These are phyloP conservation scores for Echinosophora koreensis DNA, from an alignment of 306 rosid genomes.

Conservation along the genomic window DNA sequence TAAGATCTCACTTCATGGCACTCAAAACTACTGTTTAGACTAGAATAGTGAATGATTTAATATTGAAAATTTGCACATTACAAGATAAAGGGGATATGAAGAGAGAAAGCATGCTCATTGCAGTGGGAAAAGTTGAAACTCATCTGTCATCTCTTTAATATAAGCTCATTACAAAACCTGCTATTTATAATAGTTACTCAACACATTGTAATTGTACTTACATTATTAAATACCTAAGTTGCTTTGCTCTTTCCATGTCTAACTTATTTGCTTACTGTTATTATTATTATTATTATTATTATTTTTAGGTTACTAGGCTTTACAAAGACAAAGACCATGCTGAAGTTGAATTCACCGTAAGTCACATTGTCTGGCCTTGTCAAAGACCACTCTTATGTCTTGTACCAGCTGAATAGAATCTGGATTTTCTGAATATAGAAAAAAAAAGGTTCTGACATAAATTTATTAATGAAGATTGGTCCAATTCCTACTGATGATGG, in stretches of 20 bases:
- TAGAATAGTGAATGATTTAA: conserved; percentile 3
- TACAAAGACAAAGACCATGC: conserved; percentile 90
- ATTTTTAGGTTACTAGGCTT: conserved; percentile 76
- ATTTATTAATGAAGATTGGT: conserved; percentile 74
- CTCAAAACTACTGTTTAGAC: not conserved
- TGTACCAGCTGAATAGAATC: not conserved
- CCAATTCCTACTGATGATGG: conserved; percentile 85
- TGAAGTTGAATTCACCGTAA: conserved; percentile 90
- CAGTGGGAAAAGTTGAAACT: not conserved
- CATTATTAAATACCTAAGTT: conserved; percentile 23
- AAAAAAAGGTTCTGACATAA: conserved; percentile 44
- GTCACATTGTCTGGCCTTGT: conserved; percentile 41
- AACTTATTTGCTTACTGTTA: conserved; percentile 31
- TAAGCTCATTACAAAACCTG: not conserved
- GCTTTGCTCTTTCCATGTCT: not conserved
- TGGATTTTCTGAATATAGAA: not conserved
- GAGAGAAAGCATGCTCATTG: not conserved
- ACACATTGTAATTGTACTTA: conserved; percentile 5
- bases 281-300: not conserved
- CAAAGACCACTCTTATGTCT: no score
- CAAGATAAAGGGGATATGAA: not conserved
- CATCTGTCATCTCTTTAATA: conserved; percentile 4
- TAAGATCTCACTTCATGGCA: not conserved
- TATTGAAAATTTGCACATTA: conserved; percentile 1
- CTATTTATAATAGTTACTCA: not conserved